Percentiles rank a stretch among this genome's conserved stretches.
Conservation (phyloP, 2,329 filamentous ascomycete genomes). For the Clarireedia sp. region DNA sequence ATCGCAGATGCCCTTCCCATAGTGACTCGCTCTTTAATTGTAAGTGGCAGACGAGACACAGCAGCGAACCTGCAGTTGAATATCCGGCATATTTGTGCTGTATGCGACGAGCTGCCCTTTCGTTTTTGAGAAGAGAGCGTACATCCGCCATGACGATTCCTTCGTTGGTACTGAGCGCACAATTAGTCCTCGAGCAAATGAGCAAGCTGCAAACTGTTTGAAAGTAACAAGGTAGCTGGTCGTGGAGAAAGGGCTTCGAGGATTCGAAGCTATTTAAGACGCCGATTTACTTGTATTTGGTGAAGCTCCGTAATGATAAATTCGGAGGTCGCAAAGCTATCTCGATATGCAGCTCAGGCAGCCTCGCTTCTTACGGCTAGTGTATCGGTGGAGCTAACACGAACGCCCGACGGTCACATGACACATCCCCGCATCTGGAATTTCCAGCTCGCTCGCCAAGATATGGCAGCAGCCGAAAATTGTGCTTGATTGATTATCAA, state of each 20-base stretch:
- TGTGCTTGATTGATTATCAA: not conserved
- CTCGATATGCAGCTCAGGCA: not conserved
- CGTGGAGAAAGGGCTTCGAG: not conserved
- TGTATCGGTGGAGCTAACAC: not conserved
- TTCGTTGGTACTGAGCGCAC: not conserved
- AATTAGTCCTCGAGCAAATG: not conserved
- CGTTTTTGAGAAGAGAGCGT: constrained; percentile 68
- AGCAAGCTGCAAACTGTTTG: not conserved
- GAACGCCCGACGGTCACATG: not conserved
- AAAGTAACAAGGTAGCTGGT: not conserved
- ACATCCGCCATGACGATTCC: constrained; percentile 61
- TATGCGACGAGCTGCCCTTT: constrained; percentile 66
- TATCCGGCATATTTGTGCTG: constrained; percentile 62
- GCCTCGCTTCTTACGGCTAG: not conserved
- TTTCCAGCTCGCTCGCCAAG: not conserved
- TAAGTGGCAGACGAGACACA: constrained; percentile 59
- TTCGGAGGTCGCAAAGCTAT: too few species aligned
- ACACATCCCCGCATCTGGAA: not conserved
- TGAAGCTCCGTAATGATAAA: not conserved
- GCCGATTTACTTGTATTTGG: not conserved
- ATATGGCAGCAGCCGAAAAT: not conserved
- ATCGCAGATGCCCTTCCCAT: constrained; percentile 56
- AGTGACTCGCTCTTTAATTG: constrained; percentile 56
- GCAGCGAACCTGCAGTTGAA: constrained; percentile 57
- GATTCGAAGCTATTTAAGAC: not conserved